Conservation (phyloP, 2,329 filamentous ascomycete genomes). For the Fusarium multiceps region DNA sequence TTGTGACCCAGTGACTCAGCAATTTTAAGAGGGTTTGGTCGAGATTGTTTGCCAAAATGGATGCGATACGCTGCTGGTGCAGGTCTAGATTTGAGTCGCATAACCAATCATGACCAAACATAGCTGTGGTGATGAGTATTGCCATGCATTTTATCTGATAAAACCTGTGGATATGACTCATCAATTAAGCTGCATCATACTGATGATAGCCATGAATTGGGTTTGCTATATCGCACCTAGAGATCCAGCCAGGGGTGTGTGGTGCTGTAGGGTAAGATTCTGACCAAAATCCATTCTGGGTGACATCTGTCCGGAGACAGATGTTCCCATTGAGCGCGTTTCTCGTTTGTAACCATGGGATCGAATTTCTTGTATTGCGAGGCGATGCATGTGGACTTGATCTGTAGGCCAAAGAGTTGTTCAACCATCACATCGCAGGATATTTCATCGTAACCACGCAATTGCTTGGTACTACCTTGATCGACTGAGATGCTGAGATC, state of each 20-base stretch:
- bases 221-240: background rate
- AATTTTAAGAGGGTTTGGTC: background rate
- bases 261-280: background rate
- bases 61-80: background rate
- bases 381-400: no score
- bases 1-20: background rate
- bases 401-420: background rate
- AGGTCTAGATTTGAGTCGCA: background rate
- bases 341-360: no score
- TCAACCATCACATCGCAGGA: background rate
- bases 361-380: no score
- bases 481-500: no score
- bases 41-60: background rate
- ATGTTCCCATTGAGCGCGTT: no score
- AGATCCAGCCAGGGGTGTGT: background rate
- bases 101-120: background rate
- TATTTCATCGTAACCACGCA: background rate
- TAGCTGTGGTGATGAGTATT: background rate
- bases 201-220: background rate
- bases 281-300: no score
- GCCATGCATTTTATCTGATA: background rate
- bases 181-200: background rate
- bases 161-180: background rate
- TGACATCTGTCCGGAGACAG: no score
- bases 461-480: no score